Evolutionary conservation across 169 alveolate genomes (phyloP).

Genomic region (Plasmodium billcollinsi): DNA sequence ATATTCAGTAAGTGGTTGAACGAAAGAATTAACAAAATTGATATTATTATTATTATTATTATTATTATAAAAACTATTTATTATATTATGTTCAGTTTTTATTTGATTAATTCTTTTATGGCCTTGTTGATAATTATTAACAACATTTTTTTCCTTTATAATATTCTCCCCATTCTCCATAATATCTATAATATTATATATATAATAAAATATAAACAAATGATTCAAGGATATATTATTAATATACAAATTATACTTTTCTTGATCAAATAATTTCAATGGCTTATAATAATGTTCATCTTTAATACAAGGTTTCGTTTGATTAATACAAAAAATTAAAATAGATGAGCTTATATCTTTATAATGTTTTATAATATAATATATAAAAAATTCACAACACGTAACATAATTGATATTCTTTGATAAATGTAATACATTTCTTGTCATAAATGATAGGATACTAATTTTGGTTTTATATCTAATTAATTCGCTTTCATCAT

Average conservation of each 20-base stretch:
- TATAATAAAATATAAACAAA: slow-evolving; percentile 54
- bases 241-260: slow-evolving; percentile 73
- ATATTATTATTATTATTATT: not conserved
- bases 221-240: slow-evolving; percentile 70
- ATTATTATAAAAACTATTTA: not conserved
- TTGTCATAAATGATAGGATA: slow-evolving; percentile 51
- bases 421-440: slow-evolving; percentile 31
- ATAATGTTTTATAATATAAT: slow-evolving; percentile 34
- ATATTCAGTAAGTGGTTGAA: not conserved
- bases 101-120: not conserved
- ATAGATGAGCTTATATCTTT: slow-evolving; percentile 25
- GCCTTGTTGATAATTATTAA: not conserved
- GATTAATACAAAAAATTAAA: slow-evolving; percentile 63
- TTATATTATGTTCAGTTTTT: not conserved
- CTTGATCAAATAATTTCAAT: slow-evolving; percentile 60
- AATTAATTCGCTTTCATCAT: slow-evolving; percentile 70
- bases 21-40: not conserved
- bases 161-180: not conserved
- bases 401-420: slow-evolving; percentile 23
- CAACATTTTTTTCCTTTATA: not conserved
- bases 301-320: slow-evolving; percentile 58
- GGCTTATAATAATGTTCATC: slow-evolving; percentile 59
- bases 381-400: slow-evolving; percentile 55
- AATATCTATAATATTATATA: slow-evolving; percentile 20
- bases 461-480: slow-evolving; percentile 49